Percentiles rank a stretch among this genome's conserved stretches.
Conservation (phyloP, 225 moss, liverwort and hornwort species). For the Thuidium tamariscinum region DNA sequence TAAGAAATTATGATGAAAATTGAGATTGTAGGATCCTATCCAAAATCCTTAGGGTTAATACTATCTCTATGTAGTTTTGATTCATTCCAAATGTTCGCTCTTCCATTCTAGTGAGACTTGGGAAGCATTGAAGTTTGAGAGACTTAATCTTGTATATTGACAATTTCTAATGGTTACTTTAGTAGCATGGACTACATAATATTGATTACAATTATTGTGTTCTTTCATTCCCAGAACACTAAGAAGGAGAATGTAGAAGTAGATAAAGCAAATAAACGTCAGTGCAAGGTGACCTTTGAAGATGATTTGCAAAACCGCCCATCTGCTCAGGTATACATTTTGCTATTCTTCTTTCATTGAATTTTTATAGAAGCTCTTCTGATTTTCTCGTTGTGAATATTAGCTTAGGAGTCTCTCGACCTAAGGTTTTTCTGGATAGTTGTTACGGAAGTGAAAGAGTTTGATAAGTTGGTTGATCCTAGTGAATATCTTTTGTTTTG, state of each 20-base stretch:
- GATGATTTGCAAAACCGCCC: neutral
- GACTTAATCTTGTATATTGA: neutral
- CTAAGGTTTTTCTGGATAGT: neutral
- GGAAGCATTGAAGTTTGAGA: neutral
- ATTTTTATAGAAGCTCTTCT: neutral
- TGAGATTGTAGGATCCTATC: neutral
- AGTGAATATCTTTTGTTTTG: neutral
- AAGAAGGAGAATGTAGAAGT: constrained; percentile 9
- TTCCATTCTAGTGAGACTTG: neutral
- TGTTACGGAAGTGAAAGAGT: neutral
- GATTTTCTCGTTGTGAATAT: neutral
- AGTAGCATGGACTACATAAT: neutral
- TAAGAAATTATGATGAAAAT: no score
- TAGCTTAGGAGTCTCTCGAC: neutral
- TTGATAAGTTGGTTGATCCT: neutral
- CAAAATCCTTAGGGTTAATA: neutral
- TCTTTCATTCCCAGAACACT: neutral
- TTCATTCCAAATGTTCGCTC: neutral
- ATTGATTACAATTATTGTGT: neutral
- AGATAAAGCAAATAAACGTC: constrained; percentile 6
- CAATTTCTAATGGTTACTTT: neutral
- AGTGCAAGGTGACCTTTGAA: constrained; percentile 30
- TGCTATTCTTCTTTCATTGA: neutral
- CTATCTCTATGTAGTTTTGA: neutral
- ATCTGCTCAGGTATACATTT: neutral